phyloP scores from a whole-genome alignment of 208 protist genomes.

The Leishmania amazonensis region DNA sequence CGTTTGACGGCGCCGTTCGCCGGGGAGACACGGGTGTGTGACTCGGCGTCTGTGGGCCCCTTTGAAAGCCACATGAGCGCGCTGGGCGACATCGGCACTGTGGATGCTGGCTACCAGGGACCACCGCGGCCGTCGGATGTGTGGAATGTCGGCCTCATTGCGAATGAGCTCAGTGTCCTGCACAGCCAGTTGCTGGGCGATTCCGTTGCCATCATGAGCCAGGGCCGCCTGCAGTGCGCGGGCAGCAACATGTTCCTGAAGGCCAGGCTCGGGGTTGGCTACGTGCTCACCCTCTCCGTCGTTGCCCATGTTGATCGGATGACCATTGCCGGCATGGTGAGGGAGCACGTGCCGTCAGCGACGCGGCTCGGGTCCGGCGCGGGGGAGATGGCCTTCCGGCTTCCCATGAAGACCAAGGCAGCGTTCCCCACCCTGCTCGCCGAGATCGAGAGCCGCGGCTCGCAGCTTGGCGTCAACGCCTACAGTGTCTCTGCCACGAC shows the following conservation, averaged over 20 bases:
- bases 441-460: slow-evolving; percentile 38
- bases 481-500: slow-evolving; percentile 71
- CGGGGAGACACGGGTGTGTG: neutral
- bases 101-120: neutral
- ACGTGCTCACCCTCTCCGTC: slow-evolving; percentile 54
- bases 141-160: slow-evolving; percentile 46
- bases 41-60: neutral
- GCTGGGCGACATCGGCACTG: slow-evolving; percentile 8
- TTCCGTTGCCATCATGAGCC: slow-evolving; percentile 90
- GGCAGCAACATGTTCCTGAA: slow-evolving; percentile 65
- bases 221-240: slow-evolving; percentile 49
- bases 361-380: slow-evolving; percentile 36
- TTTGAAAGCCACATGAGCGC: neutral
- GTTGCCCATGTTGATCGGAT: slow-evolving; percentile 29
- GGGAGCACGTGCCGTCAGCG: slow-evolving; percentile 30
- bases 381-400: slow-evolving; percentile 42
- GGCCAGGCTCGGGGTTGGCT: slow-evolving; percentile 50
- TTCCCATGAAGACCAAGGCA: slow-evolving; percentile 46
- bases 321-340: slow-evolving; percentile 20
- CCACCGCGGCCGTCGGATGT: slow-evolving; percentile 24
- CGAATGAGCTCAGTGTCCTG: slow-evolving; percentile 11
- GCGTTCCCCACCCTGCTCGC: slow-evolving; percentile 48
- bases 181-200: slow-evolving; percentile 60
- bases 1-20: neutral
- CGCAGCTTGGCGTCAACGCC: slow-evolving; percentile 38